Percentiles rank a stretch among this genome's conserved stretches.
phyloP scores from a whole-genome alignment of 1,139 yeast species.

The Petasospora rhodanensis region DNA sequence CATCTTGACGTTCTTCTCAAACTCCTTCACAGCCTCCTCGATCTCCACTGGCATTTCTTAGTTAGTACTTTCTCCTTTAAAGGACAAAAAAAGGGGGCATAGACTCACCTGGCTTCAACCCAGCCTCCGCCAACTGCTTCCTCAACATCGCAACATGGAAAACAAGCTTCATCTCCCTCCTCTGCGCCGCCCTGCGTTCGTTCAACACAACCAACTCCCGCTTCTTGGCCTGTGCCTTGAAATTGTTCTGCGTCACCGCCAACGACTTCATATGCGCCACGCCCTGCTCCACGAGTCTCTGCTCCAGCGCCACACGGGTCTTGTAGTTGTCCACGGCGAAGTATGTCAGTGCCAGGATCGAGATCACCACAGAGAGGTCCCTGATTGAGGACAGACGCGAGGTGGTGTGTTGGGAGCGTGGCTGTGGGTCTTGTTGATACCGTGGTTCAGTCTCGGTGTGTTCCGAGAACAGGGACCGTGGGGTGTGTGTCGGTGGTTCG shows the following conservation, averaged over 20 bases:
- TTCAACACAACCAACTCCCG: slow-evolving; percentile 43
- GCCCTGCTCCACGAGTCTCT: slow-evolving; percentile 36
- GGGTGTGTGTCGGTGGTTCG: not conserved
- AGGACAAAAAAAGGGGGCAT: no score
- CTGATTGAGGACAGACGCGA: not conserved
- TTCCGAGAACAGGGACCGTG: slow-evolving; percentile 4
- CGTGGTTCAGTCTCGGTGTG: not conserved
- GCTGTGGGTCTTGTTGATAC: not conserved
- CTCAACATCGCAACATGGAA: slow-evolving; percentile 60
- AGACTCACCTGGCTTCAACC: slow-evolving; percentile 41
- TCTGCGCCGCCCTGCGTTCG: slow-evolving; percentile 44
- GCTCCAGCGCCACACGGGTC: slow-evolving; percentile 39
- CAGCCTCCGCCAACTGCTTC: slow-evolving; percentile 49
- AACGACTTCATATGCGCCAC: slow-evolving; percentile 39
- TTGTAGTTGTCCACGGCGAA: slow-evolving; percentile 50
- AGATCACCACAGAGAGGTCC: slow-evolving; percentile 26
- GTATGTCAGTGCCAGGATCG: slow-evolving; percentile 32
- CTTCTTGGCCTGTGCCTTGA: slow-evolving; percentile 41
- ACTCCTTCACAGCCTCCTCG: slow-evolving; percentile 48
- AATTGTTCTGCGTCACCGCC: slow-evolving; percentile 38
- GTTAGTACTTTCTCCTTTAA: no score
- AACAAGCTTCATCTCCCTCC: slow-evolving; percentile 55
- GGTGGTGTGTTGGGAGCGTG: not conserved
- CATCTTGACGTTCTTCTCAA: slow-evolving; percentile 50
- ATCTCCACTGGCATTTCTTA: slow-evolving; percentile 38